Percentiles rank a stretch among this genome's conserved stretches.
Evolutionary conservation across 352 stramenopile species (phyloP).

Genomic region (Thalassiosira sp.): DNA sequence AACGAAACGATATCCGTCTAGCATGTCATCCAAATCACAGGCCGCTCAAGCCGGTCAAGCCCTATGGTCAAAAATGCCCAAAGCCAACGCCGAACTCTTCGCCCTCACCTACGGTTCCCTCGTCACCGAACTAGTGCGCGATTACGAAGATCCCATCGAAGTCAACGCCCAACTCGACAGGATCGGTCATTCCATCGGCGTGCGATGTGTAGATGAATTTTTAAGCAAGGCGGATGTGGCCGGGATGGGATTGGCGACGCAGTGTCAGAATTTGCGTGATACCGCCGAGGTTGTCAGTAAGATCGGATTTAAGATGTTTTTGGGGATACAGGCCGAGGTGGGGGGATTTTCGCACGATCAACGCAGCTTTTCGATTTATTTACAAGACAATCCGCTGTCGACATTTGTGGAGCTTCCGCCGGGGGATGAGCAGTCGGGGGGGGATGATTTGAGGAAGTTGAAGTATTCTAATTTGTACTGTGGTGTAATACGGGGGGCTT

Average conservation of each 20-base stretch:
- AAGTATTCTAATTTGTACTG: conserved; percentile 97
- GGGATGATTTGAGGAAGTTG: conserved; percentile 74
- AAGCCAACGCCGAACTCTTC: conserved; percentile 98
- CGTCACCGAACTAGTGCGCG: conserved; percentile 94
- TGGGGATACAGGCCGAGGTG: conserved; percentile 93
- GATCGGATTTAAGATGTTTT: conserved; percentile 97
- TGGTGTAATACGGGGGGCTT: conserved; percentile 91
- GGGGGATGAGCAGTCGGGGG: conserved; percentile 37
- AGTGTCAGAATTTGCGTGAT: conserved; percentile 89
- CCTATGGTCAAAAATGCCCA: conserved; percentile 92
- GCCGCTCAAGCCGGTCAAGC: conserved; percentile 54
- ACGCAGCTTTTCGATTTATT: conserved; percentile 89
- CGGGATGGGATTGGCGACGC: conserved; percentile 42
- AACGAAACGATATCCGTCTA: too few species aligned
- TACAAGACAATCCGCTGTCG: conserved; percentile 95
- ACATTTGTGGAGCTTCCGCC: conserved; percentile 82
- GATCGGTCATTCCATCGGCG: conserved; percentile 97
- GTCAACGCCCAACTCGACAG: conserved; percentile 93
- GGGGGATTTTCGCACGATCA: conserved; percentile 88
- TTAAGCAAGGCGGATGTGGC: conserved; percentile 90
- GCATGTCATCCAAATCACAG: conserved; percentile 58
- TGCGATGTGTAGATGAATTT: conserved; percentile 97
- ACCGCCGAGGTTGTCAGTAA: conserved; percentile 94
- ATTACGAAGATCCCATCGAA: conserved; percentile 93
- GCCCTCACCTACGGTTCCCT: conserved; percentile 96